phyloP scores from a whole-genome alignment of 352 stramenopile species.

The Globisporangium camurandrum region DNA sequence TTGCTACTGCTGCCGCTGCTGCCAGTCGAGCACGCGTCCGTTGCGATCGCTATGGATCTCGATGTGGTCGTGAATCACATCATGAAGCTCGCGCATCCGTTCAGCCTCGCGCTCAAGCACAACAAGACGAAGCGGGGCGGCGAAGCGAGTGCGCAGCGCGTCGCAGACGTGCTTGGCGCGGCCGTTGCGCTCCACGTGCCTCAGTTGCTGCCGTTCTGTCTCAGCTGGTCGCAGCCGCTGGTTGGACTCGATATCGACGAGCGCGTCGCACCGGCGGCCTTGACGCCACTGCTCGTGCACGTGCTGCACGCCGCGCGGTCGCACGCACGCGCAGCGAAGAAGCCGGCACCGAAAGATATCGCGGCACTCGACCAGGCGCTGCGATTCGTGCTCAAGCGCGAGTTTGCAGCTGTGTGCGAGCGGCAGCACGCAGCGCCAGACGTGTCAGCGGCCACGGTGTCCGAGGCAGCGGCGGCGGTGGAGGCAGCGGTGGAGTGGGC shows the following conservation, averaged over 20 bases:
- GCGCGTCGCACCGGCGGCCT: neutral
- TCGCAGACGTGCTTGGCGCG: constrained; percentile 34
- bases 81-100: constrained; percentile 43
- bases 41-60: constrained; percentile 10
- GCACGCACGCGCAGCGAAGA: constrained; percentile 15
- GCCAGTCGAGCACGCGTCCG: neutral
- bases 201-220: constrained; percentile 41
- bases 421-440: constrained; percentile 1
- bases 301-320: constrained; percentile 41
- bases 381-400: constrained; percentile 53
- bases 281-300: constrained; percentile 55
- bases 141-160: constrained; percentile 14
- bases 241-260: constrained; percentile 46
- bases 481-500: constrained; percentile 15
- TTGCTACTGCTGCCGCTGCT: constrained; percentile 54
- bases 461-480: too few species aligned
- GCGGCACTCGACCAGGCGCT: constrained; percentile 38
- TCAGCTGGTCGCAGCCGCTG: constrained; percentile 49
- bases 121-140: constrained; percentile 3
- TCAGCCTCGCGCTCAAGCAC: constrained; percentile 20
- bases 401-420: constrained; percentile 47
- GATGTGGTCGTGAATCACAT: constrained; percentile 39
- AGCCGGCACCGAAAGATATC: constrained; percentile 36
- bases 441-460: too few species aligned
- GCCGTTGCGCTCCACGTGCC: constrained; percentile 30